Conservation (phyloP, 2,329 filamentous ascomycete species). For the Coniochaeta hoffmannii region DNA sequence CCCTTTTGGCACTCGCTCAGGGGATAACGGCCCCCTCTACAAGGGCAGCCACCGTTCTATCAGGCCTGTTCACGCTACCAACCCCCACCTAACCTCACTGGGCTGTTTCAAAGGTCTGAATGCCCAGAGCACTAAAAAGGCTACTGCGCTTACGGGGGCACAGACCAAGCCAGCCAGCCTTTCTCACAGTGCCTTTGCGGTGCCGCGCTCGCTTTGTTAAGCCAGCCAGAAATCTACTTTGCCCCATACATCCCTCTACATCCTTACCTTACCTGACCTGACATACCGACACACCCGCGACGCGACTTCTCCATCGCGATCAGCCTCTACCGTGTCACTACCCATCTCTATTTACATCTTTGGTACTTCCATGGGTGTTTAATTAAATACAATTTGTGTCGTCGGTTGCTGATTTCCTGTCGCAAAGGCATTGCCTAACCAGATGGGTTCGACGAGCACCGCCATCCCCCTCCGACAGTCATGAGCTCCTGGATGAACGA, state of each 20-base stretch:
- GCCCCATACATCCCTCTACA: slow-evolving; percentile 20
- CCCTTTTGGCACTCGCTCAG: background rate
- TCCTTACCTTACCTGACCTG: background rate
- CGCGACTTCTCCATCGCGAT: slow-evolving; percentile 40
- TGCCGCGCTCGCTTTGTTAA: background rate
- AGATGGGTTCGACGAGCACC: slow-evolving; percentile 35
- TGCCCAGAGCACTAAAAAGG: background rate
- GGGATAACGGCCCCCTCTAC: background rate
- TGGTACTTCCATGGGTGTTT: slow-evolving; percentile 35
- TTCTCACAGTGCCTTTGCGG: background rate
- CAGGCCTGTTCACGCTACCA: too few relatives aligned
- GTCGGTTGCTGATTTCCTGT: slow-evolving; percentile 16
- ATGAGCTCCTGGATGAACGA: slow-evolving; percentile 71
- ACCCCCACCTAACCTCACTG: background rate
- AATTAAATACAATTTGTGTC: slow-evolving; percentile 30
- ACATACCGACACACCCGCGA: slow-evolving; percentile 24
- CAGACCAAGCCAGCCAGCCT: background rate
- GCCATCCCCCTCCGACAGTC: slow-evolving; percentile 31
- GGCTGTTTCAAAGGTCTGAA: background rate
- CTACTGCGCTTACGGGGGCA: background rate
- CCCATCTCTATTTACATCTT: slow-evolving; percentile 25
- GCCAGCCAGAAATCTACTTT: slow-evolving; percentile 11
- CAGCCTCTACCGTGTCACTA: slow-evolving; percentile 38
- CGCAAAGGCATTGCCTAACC: slow-evolving; percentile 29
- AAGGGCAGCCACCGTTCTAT: background rate